These are phyloP conservation scores for Tetraselmis striata DNA, from an alignment of 139 green algal genomes.

Conservation along the genomic window DNA sequence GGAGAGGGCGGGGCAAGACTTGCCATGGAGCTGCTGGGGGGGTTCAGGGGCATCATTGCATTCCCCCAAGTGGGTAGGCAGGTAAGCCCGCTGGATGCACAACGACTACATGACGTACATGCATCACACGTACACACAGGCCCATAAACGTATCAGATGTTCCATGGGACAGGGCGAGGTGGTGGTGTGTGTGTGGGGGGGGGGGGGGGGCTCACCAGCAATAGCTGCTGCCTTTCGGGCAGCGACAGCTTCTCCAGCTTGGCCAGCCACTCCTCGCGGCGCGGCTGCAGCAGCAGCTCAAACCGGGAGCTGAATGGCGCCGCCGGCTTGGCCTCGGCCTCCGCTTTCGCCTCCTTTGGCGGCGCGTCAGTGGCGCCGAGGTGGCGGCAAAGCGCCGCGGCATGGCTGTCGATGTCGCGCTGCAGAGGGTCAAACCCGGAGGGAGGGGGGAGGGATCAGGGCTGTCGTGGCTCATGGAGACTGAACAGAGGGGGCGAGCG, in stretches of 20 bases:
- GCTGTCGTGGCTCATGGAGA: not conserved
- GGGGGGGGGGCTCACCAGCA: not conserved
- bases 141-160: too few species aligned
- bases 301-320: not conserved
- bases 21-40: too few species aligned
- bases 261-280: not conserved
- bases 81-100: too few species aligned
- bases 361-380: not conserved
- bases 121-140: too few species aligned
- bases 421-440: not conserved
- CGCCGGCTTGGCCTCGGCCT: not conserved
- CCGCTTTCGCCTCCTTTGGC: not conserved
- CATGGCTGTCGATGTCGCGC: not conserved
- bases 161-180: too few species aligned
- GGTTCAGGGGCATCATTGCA: too few species aligned
- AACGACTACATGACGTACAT: too few species aligned
- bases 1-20: too few species aligned
- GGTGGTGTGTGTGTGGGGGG: too few species aligned
- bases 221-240: not conserved
- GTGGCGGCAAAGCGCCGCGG: not conserved
- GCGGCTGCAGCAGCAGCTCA: not conserved
- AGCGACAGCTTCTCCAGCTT: not conserved
- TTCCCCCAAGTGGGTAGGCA: too few species aligned
- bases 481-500: not conserved
- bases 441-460: not conserved